Evolutionary conservation across 768 basidiomycete genomes (phyloP).

Genomic region (Tricholoma sp.): DNA sequence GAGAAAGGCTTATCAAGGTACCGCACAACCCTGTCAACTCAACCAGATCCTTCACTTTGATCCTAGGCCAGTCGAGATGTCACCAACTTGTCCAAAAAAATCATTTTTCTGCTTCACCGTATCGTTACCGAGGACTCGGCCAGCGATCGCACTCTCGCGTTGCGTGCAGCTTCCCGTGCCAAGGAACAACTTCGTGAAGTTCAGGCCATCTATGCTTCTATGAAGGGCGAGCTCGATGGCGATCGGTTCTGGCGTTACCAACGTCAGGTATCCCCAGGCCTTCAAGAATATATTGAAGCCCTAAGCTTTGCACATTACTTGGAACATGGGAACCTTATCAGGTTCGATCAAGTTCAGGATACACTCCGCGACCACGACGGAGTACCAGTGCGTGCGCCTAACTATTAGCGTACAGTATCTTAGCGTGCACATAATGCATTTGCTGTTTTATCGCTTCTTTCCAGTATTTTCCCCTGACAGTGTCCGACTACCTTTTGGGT

Average conservation of each 20-base stretch:
- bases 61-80: slow-evolving; percentile 76
- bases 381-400: slow-evolving; percentile 47
- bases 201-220: slow-evolving; percentile 52
- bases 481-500: slow-evolving; percentile 87
- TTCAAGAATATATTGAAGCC: slow-evolving; percentile 97
- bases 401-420: neutral
- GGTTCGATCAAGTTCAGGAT: slow-evolving; percentile 61
- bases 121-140: slow-evolving; percentile 35
- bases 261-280: slow-evolving; percentile 67
- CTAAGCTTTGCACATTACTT: slow-evolving; percentile 86
- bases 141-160: slow-evolving; percentile 25
- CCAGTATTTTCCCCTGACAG: slow-evolving; percentile 73
- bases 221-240: slow-evolving; percentile 58
- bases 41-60: neutral
- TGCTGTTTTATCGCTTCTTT: slow-evolving; percentile 1
- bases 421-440: neutral
- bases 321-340: slow-evolving; percentile 60
- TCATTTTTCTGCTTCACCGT: slow-evolving; percentile 90
- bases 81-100: slow-evolving; percentile 88
- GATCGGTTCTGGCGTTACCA: slow-evolving; percentile 78
- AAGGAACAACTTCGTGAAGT: slow-evolving; percentile 65
- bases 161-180: slow-evolving; percentile 45
- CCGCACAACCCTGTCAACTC: slow-evolving; percentile 1
- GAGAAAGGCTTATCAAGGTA: slow-evolving; percentile 91
- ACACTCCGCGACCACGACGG: slow-evolving; percentile 59